These are phyloP conservation scores for Cyberlindnera petersonii DNA, from an alignment of 805 yeast species.

Conservation along the genomic window DNA sequence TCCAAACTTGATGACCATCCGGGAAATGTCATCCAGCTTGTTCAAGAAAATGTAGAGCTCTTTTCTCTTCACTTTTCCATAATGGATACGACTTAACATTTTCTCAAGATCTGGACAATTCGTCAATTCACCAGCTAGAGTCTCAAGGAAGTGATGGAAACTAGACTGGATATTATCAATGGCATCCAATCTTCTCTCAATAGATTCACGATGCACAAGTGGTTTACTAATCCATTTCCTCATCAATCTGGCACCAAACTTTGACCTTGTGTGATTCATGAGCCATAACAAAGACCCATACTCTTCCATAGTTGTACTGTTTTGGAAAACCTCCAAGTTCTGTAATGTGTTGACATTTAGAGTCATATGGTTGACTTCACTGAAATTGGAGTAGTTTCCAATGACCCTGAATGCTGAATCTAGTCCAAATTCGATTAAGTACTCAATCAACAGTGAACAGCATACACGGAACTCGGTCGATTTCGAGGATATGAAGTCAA, in stretches of 20 bases:
- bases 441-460: conserved; percentile 44
- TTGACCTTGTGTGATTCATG: conserved; percentile 74
- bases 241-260: conserved; percentile 67
- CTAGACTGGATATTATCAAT: conserved; percentile 43
- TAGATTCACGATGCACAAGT: conserved; percentile 46
- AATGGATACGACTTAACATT: conserved; percentile 54
- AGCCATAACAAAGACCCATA: conserved; percentile 78
- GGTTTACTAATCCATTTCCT: conserved; percentile 77
- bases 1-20: conserved; percentile 28
- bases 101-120: conserved; percentile 55
- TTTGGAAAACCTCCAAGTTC: conserved; percentile 71
- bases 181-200: conserved; percentile 62
- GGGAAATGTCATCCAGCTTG: conserved; percentile 33
- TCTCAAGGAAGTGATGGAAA: conserved; percentile 37
- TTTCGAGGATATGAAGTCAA: conserved; percentile 27
- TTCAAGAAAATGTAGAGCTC: conserved; percentile 55
- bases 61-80: conserved; percentile 52
- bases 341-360: conserved; percentile 62
- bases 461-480: conserved; percentile 32
- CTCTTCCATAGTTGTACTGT: conserved; percentile 50
- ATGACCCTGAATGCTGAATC: conserved; percentile 49
- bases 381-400: conserved; percentile 50
- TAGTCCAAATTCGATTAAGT: conserved; percentile 62
- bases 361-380: conserved; percentile 44
- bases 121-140: conserved; percentile 31